Evolutionary conservation across 75 land plant genomes (phyloP), one percentile per base, ranked within the genome.

Genomic region (Cunninghamia lanceolata): DNA sequence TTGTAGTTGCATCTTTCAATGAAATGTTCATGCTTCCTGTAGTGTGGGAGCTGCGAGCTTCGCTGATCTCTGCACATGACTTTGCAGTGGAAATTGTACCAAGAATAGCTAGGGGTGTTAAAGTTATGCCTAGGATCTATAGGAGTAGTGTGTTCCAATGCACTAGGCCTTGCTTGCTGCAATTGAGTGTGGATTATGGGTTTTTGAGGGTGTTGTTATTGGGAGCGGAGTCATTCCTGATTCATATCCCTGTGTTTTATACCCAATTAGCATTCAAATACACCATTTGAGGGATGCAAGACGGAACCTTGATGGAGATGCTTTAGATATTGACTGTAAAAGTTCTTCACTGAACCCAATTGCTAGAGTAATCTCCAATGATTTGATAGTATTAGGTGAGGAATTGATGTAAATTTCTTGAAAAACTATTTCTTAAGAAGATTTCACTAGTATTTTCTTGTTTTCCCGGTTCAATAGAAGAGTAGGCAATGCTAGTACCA

Each of bases 401-500:
- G 46, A 79, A 80, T 80, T 80, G 32, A n/a, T 43, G n/a, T 77
- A 4, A n/a, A 10, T 28, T 80, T 42, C 9, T 45, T 45, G 50
- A 25, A 10, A n/a, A 80, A 16, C 30, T 43, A 10, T 79, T 19
- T 17, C 30, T 38, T 25, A 11, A 13, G 32, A 73, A 73, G 36
- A 73, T 73, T 34, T 73, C 36, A 32, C 82, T 11, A 43, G 82
- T 43, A 9, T 3, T 43, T 80, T 25, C 3, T 3, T 80, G 45
- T n/a, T 80, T 40, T 40, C 21, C 80, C n/a, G 82, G 30, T 43
- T 80, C 43, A 80, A 80, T 40, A 80, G 82, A 45, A 80, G 82
- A n/a, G 15, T 80, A 80, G 82, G 82, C 82, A 80, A 80, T 80
- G 82, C 82, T 80, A 80, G 25, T 80, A 43, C n/a, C 82, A 83